Base-by-base conservation (phyloP, 1,139 yeast species). In the Geotrichum reessii region DNA sequence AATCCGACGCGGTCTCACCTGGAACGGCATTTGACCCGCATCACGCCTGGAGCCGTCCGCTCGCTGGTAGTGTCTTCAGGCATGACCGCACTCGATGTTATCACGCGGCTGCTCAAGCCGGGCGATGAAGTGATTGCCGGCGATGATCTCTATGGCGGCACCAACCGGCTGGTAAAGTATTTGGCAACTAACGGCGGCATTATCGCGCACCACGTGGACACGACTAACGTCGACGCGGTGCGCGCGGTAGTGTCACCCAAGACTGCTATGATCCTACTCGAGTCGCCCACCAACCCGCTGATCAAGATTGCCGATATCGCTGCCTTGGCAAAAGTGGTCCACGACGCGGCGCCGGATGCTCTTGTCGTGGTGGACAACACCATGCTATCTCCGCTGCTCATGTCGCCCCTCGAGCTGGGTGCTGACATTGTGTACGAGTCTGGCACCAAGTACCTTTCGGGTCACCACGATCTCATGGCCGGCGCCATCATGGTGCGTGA, bases 391-490 rank as follows among this genome's bases (percentile, higher is more conserved):
- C 97, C 97, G 3, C 73, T 91, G 59, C 78, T 86, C 68, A 85
- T 89, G 85, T 80, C 87, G 17, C 97, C 97, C 1, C 78, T 91
- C 65, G 89, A 86, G 65, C 79, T 87, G 65, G 95, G 95, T 17
- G 95, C 86, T 37, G 97, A 91, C 71, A 87, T 91, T 62, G 96
- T 89, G 60, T 91, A 91, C 72, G 97, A 91, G 71, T 85, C 93
- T 17, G 97, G 95, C 19, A 91, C 97, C 59, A 91, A 91, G 73
- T 91, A 88, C 70, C 77, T 91, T 64, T 88, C 90, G 68, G 97
- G 97, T 11, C 97, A 91, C 72, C 97, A 91, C 72, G 97, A 91
- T 72, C 83, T 91, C 67, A 91, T 91, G 97, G 97, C 96, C 19
- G 97, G 97, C 58, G 84, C 87, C 21, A 78, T 91, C 61, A 95